These are phyloP conservation scores for Oryza meyeriana DNA, from an alignment of 176 grass and related monocot species.

Conservation along the genomic window DNA sequence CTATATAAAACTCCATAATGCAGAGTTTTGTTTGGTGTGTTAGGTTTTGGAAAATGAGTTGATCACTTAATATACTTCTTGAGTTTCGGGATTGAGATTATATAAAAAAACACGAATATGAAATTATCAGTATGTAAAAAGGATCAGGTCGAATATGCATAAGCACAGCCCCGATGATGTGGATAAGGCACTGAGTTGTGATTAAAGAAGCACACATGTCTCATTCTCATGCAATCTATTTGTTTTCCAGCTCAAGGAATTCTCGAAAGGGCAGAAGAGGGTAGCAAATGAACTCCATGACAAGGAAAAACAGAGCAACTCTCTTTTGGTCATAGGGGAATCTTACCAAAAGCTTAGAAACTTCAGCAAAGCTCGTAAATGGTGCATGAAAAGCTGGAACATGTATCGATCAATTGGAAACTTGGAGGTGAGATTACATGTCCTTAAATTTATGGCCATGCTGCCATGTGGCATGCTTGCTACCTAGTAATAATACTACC, in stretches of 20 bases:
- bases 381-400: slow-evolving; percentile 87
- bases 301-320: slow-evolving; percentile 81
- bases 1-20: neutral
- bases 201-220: slow-evolving; percentile 4
- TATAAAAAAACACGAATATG: neutral
- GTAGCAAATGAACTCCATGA: slow-evolving; percentile 61
- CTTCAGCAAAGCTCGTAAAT: slow-evolving; percentile 83
- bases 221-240: slow-evolving; percentile 33
- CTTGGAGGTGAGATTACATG: slow-evolving; percentile 59
- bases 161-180: slow-evolving; percentile 4
- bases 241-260: slow-evolving; percentile 72
- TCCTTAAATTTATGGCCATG: slow-evolving; percentile 14
- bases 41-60: neutral
- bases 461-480: neutral
- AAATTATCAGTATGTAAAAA: neutral
- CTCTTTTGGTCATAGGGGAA: slow-evolving; percentile 68
- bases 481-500: slow-evolving; percentile 17
- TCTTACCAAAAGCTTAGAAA: slow-evolving; percentile 89
- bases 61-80: neutral
- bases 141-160: neutral
- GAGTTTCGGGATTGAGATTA: slow-evolving; percentile 6
- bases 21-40: neutral
- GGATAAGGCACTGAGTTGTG: neutral
- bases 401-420: slow-evolving; percentile 67
- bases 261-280: slow-evolving; percentile 82